Percentiles rank a stretch among this genome's conserved stretches.
These are phyloP conservation scores for Colletotrichum endophyticum DNA, from an alignment of 2,329 filamentous ascomycete species.

Conservation along the genomic window DNA sequence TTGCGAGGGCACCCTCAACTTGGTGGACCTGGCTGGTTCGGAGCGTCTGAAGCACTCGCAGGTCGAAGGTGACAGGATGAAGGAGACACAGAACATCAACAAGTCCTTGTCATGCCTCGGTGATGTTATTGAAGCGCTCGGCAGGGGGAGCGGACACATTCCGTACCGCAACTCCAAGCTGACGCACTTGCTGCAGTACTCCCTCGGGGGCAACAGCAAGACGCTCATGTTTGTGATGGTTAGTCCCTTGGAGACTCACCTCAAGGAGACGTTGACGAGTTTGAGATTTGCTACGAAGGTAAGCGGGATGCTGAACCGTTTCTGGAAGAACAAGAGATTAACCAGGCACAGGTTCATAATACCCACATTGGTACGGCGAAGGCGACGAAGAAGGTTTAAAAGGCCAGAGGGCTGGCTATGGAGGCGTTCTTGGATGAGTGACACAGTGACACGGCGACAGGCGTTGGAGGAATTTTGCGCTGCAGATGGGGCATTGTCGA, in stretches of 20 bases:
- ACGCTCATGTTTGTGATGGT: constrained; percentile 99
- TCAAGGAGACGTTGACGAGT: constrained; percentile 92
- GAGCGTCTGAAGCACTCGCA: constrained; percentile 89
- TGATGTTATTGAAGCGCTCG: constrained; percentile 94
- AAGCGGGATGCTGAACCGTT: constrained; percentile 26
- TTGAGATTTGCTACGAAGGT: constrained; percentile 96
- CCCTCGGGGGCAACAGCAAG: constrained; percentile 92
- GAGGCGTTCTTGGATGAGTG: constrained; percentile 15
- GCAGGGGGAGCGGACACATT: constrained; percentile 81
- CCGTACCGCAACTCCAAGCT: constrained; percentile 97
- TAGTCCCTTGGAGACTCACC: constrained; percentile 85
- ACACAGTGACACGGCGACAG: not conserved
- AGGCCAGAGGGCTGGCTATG: not conserved
- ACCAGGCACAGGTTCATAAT: constrained; percentile 70
- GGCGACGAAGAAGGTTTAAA: constrained; percentile 63
- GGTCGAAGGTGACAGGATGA: constrained; percentile 84
- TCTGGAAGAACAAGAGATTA: not conserved
- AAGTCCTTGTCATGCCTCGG: constrained; percentile 90
- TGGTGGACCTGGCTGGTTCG: constrained; percentile 93
- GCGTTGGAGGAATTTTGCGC: constrained; percentile 11
- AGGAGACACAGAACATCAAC: constrained; percentile 98
- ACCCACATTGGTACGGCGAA: constrained; percentile 92
- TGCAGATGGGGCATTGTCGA: constrained; percentile 8
- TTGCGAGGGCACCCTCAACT: constrained; percentile 91
- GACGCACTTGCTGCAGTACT: constrained; percentile 94